These are phyloP conservation scores for Telopea speciosissima DNA, from an alignment of 177 flowering plant genomes.

Conservation along the genomic window DNA sequence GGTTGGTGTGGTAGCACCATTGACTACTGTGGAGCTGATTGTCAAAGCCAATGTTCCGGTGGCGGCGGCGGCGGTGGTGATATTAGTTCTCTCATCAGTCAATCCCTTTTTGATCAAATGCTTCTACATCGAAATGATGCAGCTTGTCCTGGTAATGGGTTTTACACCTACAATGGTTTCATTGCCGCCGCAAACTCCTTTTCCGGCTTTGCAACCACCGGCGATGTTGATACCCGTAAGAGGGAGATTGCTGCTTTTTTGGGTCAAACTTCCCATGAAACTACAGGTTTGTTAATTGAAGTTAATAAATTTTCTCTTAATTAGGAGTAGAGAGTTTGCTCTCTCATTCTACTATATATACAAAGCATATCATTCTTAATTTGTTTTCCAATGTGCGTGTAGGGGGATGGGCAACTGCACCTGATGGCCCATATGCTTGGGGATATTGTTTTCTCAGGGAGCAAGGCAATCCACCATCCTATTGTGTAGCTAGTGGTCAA, in stretches of 20 bases:
- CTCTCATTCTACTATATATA: too few relatives aligned
- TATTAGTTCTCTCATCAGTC: slow-evolving; percentile 21
- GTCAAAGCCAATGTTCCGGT: too few relatives aligned
- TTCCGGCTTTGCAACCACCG: slow-evolving; percentile 36
- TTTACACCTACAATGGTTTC: slow-evolving; percentile 49
- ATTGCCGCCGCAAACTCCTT: slow-evolving; percentile 37
- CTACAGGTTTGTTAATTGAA: slow-evolving; percentile 27
- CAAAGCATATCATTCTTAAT: too few relatives aligned
- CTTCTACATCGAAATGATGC: slow-evolving; percentile 33
- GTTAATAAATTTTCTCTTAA: not conserved
- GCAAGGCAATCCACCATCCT: slow-evolving; percentile 6
- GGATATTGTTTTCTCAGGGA: slow-evolving; percentile 30
- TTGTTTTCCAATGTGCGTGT: not conserved
- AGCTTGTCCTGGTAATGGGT: slow-evolving; percentile 27
- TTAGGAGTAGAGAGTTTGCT: too few relatives aligned
- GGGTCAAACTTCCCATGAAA: slow-evolving; percentile 56
- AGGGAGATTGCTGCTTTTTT: slow-evolving; percentile 63
- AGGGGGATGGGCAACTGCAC: slow-evolving; percentile 39
- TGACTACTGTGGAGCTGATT: too few relatives aligned
- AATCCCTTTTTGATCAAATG: slow-evolving; percentile 26
- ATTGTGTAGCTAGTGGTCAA: slow-evolving; percentile 8
- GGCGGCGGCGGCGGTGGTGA: not conserved
- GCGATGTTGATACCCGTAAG: slow-evolving; percentile 30
- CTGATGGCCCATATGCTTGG: slow-evolving; percentile 41
- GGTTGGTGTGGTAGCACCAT: too few relatives aligned